phyloP scores from a whole-genome alignment of 2,329 filamentous ascomycete genomes.

The Biscogniauxia sp. region DNA sequence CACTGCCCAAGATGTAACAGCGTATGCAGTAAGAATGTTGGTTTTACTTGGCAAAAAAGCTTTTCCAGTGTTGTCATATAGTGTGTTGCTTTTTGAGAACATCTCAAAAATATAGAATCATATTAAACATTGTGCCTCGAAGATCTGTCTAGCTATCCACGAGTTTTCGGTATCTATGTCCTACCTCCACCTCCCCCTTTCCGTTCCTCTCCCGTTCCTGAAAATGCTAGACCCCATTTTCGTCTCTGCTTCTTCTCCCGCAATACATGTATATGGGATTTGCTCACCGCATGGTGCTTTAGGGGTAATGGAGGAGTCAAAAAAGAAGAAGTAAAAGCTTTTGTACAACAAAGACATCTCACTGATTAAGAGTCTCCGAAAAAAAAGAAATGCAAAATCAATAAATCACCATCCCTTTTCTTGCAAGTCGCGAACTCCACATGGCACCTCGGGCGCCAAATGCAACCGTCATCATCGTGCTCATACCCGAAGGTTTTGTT shows the following conservation, averaged over 20 bases:
- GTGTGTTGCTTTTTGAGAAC: background rate
- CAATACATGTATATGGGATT: background rate
- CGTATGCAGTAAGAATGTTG: background rate
- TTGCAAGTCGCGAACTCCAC: conserved; percentile 1
- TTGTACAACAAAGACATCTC: background rate
- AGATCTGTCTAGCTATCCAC: conserved; percentile 7
- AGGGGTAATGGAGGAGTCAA: background rate
- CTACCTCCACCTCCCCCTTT: background rate
- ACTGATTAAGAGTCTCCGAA: background rate
- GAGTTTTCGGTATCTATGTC: background rate
- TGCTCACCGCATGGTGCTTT: background rate
- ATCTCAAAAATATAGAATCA: background rate
- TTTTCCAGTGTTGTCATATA: too few relatives aligned
- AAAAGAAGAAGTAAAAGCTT: background rate
- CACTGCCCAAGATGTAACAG: background rate
- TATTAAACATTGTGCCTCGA: conserved; percentile 22
- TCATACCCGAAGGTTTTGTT: background rate
- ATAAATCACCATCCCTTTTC: background rate
- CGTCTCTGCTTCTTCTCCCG: background rate
- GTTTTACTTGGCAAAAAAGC: background rate
- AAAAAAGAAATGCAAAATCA: conserved; percentile 2
- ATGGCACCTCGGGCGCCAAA: background rate
- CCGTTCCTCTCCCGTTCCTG: too few relatives aligned
- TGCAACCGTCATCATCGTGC: background rate
- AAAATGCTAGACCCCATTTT: background rate